Evolutionary conservation across 352 stramenopile genomes (phyloP), one percentile per base, ranked within the genome.

Genomic region (Pythium periplocum): DNA sequence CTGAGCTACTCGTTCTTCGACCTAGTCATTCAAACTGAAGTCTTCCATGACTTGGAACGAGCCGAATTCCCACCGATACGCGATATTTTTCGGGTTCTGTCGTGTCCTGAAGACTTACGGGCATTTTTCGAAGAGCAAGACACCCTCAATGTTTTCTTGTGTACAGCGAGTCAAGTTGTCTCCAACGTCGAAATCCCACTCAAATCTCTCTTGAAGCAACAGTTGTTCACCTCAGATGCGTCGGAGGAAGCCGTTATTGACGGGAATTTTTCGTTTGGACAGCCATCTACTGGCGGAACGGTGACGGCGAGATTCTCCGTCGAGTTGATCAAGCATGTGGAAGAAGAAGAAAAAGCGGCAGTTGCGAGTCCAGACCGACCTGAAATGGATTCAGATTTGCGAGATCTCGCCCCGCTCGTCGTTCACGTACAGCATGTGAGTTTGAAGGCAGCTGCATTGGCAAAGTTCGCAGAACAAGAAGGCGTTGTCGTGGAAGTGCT

Each of bases 1-100:
- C 64, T 93, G 39, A 90, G 78, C 48, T 93, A 93, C 51, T 90
- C 81, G 31, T 65, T 93, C 3, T 93, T 93, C 49, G 81, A 86
- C 37, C 70, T 93, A 10, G 75, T 93, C 11, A 80, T 93, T 6
- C 83, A 90, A 48, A 93, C 79, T 0, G 81, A 92, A 45, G 67
- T 91, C 31, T 93, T 93, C 34, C 64, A 73, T 46, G 71, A 86
- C 48, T 59, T 92, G 4, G 57, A 69, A 3, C 35, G 53, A 6
- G 65, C 77, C 3, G 69, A 85, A 34, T 93, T 93, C 53, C 61
- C 72, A 8, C 55, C 78, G 2, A 88, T 93, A 44, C 78, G 75
- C 11, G 82, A 91, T 51, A 83, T 62, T 46, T 93, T 93, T 39
- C 78, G 81, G 4, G 64, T 92, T 37, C 61, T 69, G 48, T 87